Base-by-base conservation (phyloP, 2,329 filamentous ascomycete genomes). In the Chaetomiaceae sp. region DNA sequence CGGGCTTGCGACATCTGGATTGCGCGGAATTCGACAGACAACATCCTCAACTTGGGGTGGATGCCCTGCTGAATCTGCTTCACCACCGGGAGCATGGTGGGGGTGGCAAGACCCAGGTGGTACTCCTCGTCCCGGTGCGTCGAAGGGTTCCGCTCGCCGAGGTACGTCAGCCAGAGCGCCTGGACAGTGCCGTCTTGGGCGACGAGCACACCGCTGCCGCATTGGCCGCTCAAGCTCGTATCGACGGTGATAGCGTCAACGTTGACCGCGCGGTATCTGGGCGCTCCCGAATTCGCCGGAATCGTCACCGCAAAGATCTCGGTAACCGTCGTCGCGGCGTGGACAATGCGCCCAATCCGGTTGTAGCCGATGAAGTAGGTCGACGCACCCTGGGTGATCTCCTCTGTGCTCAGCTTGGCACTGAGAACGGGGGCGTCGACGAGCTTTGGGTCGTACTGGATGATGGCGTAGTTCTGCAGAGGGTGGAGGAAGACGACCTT, bases 301-400 rank as follows among this genome's bases (percentile, higher is more conserved):
- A 99, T 97, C 0, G 91, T 90, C 3, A 97, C 94, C 2, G 94
- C 94, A 10, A 92, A 97, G 65, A 99, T 95, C 68, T 99, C 94
- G 0, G 95, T 99, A 13, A 99, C 90, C 0, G 87, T 90, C 0
- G 94, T 97, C 62, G 95, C 90, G 5, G 90, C 89, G 62, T 96
- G 89, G 4, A 97, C 92, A 36, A 96, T 89, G 32, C 92, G 84
- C 56, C 92, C 86, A 60, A 96, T 97, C 61, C 95, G 86, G 67
- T 99, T 99, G 75, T 96, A 95, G n/a, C 94, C 95, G 58, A 99
- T 87, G 71, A 99, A 99, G 61, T 96, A 91, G 0, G 91, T 96
- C 53, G 92, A 87, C 44, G 91, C 89, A 32, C 94, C 94, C 73
- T 97, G 94, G 47, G 90, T 91, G 67, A 97, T 90, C 62, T 85